phyloP scores from a whole-genome alignment of 2,329 filamentous ascomycete genomes.

The Graphilbum ipis-grandicollis region DNA sequence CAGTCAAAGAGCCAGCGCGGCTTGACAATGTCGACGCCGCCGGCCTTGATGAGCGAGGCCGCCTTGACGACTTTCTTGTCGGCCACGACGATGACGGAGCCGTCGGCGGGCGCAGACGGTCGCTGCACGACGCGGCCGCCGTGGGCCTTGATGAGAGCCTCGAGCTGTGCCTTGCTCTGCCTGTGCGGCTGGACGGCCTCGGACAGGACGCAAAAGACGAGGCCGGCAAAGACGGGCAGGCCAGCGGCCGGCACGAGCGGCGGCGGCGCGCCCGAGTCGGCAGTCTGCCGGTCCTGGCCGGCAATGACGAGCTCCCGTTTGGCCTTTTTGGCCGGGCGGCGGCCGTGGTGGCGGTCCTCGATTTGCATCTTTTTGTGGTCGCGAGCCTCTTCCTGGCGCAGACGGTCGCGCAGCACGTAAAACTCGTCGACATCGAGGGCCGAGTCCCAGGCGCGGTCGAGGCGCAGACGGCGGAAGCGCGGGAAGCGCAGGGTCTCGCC shows the following conservation, averaged over 20 bases:
- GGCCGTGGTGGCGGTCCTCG: slow-evolving; percentile 43
- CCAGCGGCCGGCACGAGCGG: slow-evolving; percentile 20
- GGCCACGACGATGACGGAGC: slow-evolving; percentile 50
- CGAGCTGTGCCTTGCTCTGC: slow-evolving; percentile 62
- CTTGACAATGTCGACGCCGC: slow-evolving; percentile 53
- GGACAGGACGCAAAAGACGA: slow-evolving; percentile 72
- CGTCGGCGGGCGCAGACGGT: slow-evolving; percentile 28
- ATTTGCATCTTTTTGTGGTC: slow-evolving; percentile 63
- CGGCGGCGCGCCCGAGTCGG: no score
- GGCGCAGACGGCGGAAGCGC: slow-evolving; percentile 63
- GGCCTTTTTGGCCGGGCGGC: slow-evolving; percentile 37
- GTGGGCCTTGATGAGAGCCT: slow-evolving; percentile 65
- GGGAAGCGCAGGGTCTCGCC: slow-evolving; percentile 76
- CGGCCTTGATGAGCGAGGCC: slow-evolving; percentile 58
- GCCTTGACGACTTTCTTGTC: slow-evolving; percentile 72
- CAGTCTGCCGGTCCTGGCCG: slow-evolving; percentile 41
- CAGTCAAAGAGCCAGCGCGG: slow-evolving; percentile 77
- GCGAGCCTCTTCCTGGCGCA: slow-evolving; percentile 52
- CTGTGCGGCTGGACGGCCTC: slow-evolving; percentile 54
- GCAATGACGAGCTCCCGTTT: slow-evolving; percentile 56
- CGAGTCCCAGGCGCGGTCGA: slow-evolving; percentile 71
- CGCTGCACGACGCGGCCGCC: slow-evolving; percentile 68
- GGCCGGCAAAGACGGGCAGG: slow-evolving; percentile 56
- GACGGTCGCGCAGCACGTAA: slow-evolving; percentile 46
- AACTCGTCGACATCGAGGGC: slow-evolving; percentile 70